These are phyloP conservation scores for Batrachochytrium dendrobatidis DNA, from an alignment of 371 early-diverging fungal genomes.

Conservation along the genomic window DNA sequence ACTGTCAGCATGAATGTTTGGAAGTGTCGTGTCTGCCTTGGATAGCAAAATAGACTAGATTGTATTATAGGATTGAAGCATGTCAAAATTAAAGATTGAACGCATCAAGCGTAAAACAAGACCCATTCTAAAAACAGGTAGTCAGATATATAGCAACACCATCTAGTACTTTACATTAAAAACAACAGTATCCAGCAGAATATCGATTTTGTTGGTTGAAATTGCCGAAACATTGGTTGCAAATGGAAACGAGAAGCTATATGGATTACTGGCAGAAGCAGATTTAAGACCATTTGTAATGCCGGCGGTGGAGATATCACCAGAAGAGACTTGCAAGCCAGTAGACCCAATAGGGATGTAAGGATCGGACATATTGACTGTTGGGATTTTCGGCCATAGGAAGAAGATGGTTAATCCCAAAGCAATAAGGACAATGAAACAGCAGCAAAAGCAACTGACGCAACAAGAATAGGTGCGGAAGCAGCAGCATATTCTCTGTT, in stretches of 20 bases:
- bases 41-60: neutral
- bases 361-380: neutral
- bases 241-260: conserved; percentile 1
- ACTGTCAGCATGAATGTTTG: neutral
- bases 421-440: neutral
- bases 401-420: neutral
- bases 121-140: too few relatives aligned
- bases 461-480: neutral
- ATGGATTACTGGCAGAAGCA: neutral
- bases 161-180: too few relatives aligned
- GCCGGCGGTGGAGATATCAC: neutral
- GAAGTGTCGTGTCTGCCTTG: neutral
- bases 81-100: too few relatives aligned
- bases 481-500: neutral
- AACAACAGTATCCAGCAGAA: neutral
- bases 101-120: too few relatives aligned
- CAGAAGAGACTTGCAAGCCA: neutral
- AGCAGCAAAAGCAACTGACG: neutral
- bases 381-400: neutral
- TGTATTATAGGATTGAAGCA: too few relatives aligned
- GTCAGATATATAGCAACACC: too few relatives aligned
- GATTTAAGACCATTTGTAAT: neutral
- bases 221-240: neutral
- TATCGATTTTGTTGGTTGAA: neutral
- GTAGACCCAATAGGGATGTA: neutral